Percentiles rank a stretch among this genome's conserved stretches.
Evolutionary conservation across 257 asterid genomes (phyloP).

Genomic region (Coffea canephora): DNA sequence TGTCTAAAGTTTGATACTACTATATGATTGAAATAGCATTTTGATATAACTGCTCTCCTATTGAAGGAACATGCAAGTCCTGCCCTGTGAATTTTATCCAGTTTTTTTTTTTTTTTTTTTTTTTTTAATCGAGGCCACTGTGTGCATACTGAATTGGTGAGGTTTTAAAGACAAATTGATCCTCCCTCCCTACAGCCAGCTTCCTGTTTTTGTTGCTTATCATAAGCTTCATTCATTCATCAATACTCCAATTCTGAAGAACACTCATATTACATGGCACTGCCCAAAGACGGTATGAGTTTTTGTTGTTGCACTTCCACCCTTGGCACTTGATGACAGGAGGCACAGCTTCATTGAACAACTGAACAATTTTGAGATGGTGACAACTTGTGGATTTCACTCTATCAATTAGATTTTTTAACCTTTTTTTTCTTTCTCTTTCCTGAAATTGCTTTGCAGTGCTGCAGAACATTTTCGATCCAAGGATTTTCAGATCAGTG

Average conservation of each 20-base stretch:
- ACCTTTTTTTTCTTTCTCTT: not conserved
- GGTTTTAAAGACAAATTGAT: too few species aligned
- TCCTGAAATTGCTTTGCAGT: slow-evolving; percentile 38
- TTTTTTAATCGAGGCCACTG: too few species aligned
- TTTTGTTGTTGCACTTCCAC: slow-evolving; percentile 10
- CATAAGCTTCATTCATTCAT: not conserved
- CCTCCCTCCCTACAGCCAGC: not conserved
- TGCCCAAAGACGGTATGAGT: not conserved
- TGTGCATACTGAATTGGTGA: not conserved
- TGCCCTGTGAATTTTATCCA: too few species aligned
- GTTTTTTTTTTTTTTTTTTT: too few species aligned
- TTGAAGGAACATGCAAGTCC: too few species aligned
- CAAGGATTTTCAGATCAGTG: slow-evolving; percentile 69
- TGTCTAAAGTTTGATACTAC: not conserved
- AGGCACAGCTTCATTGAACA: not conserved
- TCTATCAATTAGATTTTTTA: not conserved
- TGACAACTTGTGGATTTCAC: not conserved
- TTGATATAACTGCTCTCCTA: not conserved
- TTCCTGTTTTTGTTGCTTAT: not conserved
- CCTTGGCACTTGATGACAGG: not conserved
- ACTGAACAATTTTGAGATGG: not conserved
- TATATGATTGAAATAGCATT: not conserved
- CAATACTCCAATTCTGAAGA: not conserved
- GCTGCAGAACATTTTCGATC: slow-evolving; percentile 82
- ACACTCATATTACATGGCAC: not conserved